A percentile compares a stretch with the other conserved stretches of the same genome.
phyloP scores from a whole-genome alignment of 1,284 basidiomycete genomes.

The Leccinum fuscescens region DNA sequence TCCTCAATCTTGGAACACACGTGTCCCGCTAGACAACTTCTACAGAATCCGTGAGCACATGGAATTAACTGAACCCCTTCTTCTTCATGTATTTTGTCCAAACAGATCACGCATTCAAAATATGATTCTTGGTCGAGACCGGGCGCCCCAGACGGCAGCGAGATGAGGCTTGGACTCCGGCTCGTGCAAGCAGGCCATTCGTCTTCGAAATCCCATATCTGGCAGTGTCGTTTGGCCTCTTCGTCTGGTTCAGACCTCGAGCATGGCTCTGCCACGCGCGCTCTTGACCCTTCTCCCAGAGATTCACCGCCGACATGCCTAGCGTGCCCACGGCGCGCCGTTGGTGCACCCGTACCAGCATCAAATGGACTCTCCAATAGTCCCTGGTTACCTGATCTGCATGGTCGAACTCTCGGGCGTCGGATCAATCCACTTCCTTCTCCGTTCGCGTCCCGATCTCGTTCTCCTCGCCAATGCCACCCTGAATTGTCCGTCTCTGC shows the following conservation, averaged over 20 bases:
- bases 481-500: slow-evolving; percentile 9
- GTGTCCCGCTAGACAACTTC: slow-evolving; percentile 48
- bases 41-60: slow-evolving; percentile 30
- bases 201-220: not conserved
- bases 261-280: not conserved
- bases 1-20: slow-evolving; percentile 49
- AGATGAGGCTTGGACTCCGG: not conserved
- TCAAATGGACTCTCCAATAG: not conserved
- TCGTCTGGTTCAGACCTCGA: slow-evolving; percentile 16
- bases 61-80: slow-evolving; percentile 24
- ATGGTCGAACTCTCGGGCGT: not conserved
- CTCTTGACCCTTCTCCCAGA: slow-evolving; percentile 4
- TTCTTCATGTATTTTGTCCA: slow-evolving; percentile 47
- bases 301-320: not conserved
- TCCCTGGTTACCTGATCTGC: slow-evolving; percentile 3
- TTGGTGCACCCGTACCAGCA: not conserved
- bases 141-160: not conserved
- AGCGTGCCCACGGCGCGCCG: not conserved
- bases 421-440: not conserved
- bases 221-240: slow-evolving; percentile 20
- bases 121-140: slow-evolving; percentile 4
- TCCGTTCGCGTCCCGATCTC: not conserved
- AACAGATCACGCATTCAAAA: slow-evolving; percentile 52
- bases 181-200: not conserved
- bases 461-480: not conserved